Evolutionary conservation across 164 flowering plant genomes (phyloP).

Genomic region (Chimonanthus praecox): DNA sequence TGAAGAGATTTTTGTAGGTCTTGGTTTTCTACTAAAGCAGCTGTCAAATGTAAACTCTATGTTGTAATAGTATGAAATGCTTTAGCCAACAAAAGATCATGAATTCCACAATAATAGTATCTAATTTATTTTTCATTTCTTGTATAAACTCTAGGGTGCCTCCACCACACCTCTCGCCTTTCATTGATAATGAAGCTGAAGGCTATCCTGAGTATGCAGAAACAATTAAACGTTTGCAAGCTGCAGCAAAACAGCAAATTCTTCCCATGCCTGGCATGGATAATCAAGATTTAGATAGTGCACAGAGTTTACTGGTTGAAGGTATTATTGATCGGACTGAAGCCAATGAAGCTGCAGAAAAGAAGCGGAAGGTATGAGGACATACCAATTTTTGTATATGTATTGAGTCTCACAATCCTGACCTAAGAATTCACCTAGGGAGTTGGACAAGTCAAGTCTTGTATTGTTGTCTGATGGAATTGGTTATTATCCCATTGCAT

Average conservation of each 20-base stretch:
- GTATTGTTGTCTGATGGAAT: background rate
- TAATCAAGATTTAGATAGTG: constrained; percentile 61
- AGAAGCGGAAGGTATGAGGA: constrained; percentile 50
- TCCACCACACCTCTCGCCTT: constrained; percentile 95
- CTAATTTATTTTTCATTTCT: background rate
- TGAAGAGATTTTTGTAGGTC: background rate
- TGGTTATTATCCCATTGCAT: too few species aligned
- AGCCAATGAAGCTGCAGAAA: constrained; percentile 75
- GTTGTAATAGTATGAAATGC: background rate
- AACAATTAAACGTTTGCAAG: constrained; percentile 63
- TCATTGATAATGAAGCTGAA: constrained; percentile 87
- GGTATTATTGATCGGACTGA: constrained; percentile 64
- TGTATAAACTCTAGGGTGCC: constrained; percentile 45
- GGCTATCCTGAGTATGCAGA: constrained; percentile 95
- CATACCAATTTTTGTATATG: background rate
- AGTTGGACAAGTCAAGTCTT: background rate
- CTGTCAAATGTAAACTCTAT: background rate
- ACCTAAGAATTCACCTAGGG: background rate
- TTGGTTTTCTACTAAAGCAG: too few species aligned
- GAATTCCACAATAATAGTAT: background rate
- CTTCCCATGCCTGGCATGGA: constrained; percentile 74
- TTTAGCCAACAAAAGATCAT: background rate
- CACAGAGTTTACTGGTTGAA: constrained; percentile 60
- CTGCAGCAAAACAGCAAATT: constrained; percentile 66
- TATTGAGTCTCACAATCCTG: background rate